Conservation (phyloP, 2,329 filamentous ascomycete species). For the Neopestalotiopsis rosae region DNA sequence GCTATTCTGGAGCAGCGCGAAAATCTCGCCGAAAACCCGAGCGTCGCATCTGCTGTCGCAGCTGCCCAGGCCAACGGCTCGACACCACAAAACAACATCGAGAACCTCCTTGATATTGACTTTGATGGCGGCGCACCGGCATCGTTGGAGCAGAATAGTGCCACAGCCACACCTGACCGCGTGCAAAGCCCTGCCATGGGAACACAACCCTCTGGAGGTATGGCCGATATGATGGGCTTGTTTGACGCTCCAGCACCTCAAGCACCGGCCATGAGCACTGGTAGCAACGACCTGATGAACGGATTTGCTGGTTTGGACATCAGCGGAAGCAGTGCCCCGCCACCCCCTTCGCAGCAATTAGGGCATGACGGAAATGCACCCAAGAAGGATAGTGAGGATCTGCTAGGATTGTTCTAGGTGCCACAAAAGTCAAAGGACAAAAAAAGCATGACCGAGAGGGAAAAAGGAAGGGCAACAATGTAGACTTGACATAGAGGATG, state of each 20-base stretch:
- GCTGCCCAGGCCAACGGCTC: constrained; percentile 66
- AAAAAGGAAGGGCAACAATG: neutral
- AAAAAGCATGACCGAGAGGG: neutral
- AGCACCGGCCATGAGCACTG: constrained; percentile 48
- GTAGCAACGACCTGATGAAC: constrained; percentile 87
- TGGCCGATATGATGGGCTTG: constrained; percentile 72
- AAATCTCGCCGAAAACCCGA: constrained; percentile 90
- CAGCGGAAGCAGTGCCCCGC: constrained; percentile 66
- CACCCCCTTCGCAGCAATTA: constrained; percentile 67
- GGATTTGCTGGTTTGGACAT: constrained; percentile 86
- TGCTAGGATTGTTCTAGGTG: constrained; percentile 61
- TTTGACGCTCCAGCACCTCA: constrained; percentile 70
- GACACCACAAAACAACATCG: constrained; percentile 75
- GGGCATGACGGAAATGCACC: constrained; percentile 45
- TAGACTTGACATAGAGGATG: neutral
- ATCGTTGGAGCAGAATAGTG: constrained; percentile 68
- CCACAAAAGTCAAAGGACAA: neutral
- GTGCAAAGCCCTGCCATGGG: constrained; percentile 64
- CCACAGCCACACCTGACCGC: constrained; percentile 69
- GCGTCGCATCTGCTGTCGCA: constrained; percentile 81
- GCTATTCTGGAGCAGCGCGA: constrained; percentile 96
- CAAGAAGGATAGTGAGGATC: constrained; percentile 67
- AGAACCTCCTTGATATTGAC: constrained; percentile 95
- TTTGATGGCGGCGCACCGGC: constrained; percentile 93
- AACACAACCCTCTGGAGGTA: constrained; percentile 46